Evolutionary conservation across 2,329 filamentous ascomycete genomes (phyloP), one percentile per base, ranked within the genome.

Genomic region (Seiridium unicorne): DNA sequence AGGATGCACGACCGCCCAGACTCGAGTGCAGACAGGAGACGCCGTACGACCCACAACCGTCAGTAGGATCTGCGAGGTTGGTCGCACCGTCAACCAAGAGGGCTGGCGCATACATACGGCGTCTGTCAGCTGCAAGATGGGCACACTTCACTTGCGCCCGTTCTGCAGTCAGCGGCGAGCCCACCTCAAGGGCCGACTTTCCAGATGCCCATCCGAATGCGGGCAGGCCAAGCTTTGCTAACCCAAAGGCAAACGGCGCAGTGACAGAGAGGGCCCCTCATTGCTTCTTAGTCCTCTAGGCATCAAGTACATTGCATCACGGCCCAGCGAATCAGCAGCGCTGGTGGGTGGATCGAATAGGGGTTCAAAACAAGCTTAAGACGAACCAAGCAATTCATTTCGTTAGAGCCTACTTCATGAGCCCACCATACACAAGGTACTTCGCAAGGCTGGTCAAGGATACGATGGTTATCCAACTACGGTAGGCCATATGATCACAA

Each of bases 341-440:
- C 54, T 31, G 18, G 35, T 26, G 35, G 54, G 26, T 44, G 54
- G 35, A 36, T 34, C 42, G 38, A 56, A 56, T 56, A 56, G 54
- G 54, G 54, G 54, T 47, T 47, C 44, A 18, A 56, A 56, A 56
- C 54, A 56, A 56, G 54, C 54, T 56, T 46, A 47, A 56, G 54
- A 26, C 18, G 32, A 46, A 10, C 44, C 44, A 47, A 56, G 54
- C 26, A 46, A 2, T 35, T 56, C 54, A 56, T 56, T 38, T 56
- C 54, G 54, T 32, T 44, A 47, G 11, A 31, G 31, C 42, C 31
- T 47, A 7, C 35, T 10, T 9, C 44, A 46, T 47, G 32, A 10
- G 31, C 31, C 40, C 54, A 56, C 36, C 11, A 36, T 38, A 32
- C 49, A 49, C 47, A 32, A 10, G 11, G 18, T 44, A 44, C 11